Base-by-base conservation (phyloP, 192 early-diverging fungal species). In the Gaertneriomyces sp. region DNA sequence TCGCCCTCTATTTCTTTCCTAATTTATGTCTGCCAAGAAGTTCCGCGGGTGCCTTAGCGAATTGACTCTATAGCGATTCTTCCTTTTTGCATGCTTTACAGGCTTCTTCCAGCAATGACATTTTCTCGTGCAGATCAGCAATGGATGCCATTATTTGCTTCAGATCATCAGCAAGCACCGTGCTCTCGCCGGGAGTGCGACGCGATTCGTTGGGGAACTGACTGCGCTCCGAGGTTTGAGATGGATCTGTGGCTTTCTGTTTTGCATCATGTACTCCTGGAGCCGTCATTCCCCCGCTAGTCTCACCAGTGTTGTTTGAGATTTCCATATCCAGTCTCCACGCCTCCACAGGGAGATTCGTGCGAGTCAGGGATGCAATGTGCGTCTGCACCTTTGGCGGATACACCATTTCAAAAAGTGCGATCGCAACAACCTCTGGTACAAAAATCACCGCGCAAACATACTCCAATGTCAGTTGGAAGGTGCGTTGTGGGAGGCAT, bases 291-390 rank as follows among this genome's bases (percentile, higher is more conserved):
- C 38, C 64, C 16, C 64, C 64, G 20, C 39, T 8, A 6, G 17
- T 12, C 42, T 39, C 53, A 7, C 55, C 55, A 11, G 11, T 33
- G 14, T 19, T 46, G 14, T 61, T 46, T 1, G n/a, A 47, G 41
- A 7, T 17, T 40, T 60, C 66, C 10, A 59, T 38, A n/a, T 68
- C 66, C 42, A 68, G n/a, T 50, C 66, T 16, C 66, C 66, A 68
- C 45, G 66, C 52, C 58, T 68, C 66, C 49, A 68, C 59, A 44
- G 58, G 44, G 1, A 68, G 45, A 12, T 45, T 51, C 3, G 14
- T 52, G 16, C 12, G 25, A 12, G 17, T 3, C n/a, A 66, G 14
- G 40, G 25, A 53, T 40, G 43, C 53, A 14, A 66, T 4, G 8
- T 43, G 47, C 20, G 40, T 46, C 16, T 46, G 42, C 1, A 66